Evolutionary conservation across 2,329 filamentous ascomycete species (phyloP), one percentile per base, ranked within the genome.

Genomic region (Beauveria sp.): DNA sequence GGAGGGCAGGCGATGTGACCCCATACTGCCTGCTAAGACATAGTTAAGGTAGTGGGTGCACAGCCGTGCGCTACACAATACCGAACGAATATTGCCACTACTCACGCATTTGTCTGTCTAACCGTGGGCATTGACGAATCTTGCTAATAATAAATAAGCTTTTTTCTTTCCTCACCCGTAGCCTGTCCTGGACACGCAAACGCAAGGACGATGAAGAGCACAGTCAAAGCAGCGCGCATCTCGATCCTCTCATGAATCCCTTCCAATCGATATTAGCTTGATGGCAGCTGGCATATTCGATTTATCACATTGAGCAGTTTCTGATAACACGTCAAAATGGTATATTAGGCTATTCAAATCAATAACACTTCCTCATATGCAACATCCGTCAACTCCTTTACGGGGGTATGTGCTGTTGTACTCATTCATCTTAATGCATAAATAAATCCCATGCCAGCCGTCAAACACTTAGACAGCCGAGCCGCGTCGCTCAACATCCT

Each of bases 401-500:
- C 14, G 8, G 41, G 58, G 58, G 58, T 61, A 61, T 61, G 58
- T 48, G 51, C 34, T 50, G 51, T 41, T 50, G 51, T 48, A 28
- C 34, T 53, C 48, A n/a, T 62, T 46, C 60, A 57, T 53, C 59
- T 41, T 56, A 9, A 44, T 58, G 53, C 53, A 40, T 62, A 28
- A 56, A 57, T 28, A 52, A 24, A 41, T 24, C 28, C 34, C 22
- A 43, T 24, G 20, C 34, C 44, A 37, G 30, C 18, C 34, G 34
- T 16, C 34, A 37, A 9, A 9, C 28, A 37, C 59, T 68, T 74
- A 75, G 59, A 70, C 70, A 60, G 68, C 67, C 50, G 71, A 69
- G 63, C 65, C 65, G 40, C 68, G 69, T 26, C 70, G 68, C 67
- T 73, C 70, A 47, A 67, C 63, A 59, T 73, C 66, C 61, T 64